Percentiles rank a stretch among this genome's conserved stretches.
Evolutionary conservation across 768 basidiomycete genomes (phyloP).

Genomic region (Neoboletus magnificus): DNA sequence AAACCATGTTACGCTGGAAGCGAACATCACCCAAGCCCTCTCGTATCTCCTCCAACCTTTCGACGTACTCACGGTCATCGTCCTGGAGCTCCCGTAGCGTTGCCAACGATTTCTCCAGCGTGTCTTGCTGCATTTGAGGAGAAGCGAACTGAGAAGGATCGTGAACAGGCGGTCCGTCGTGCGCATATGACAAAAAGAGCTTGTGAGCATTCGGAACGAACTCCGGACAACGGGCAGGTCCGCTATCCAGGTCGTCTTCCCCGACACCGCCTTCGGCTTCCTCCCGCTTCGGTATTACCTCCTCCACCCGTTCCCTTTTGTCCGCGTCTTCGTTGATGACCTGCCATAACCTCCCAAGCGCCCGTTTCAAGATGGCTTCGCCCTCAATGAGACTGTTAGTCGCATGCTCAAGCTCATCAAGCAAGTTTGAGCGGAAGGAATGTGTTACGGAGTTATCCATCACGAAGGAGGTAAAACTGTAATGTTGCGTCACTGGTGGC

Average conservation of each 20-base stretch:
- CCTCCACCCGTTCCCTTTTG: conserved; percentile 30
- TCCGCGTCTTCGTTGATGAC: conserved; percentile 72
- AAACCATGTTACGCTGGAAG: conserved; percentile 67
- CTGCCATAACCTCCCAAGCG: conserved; percentile 79
- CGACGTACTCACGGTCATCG: conserved; percentile 83
- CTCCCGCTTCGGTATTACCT: conserved; percentile 64
- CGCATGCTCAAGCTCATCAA: conserved; percentile 78
- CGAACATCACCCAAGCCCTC: conserved; percentile 75
- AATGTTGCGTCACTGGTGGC: conserved; percentile 61
- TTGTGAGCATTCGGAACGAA: conserved; percentile 63
- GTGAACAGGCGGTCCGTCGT: conserved; percentile 43
- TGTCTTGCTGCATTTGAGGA: conserved; percentile 64
- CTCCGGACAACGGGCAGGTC: conserved; percentile 61
- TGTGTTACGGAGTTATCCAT: conserved; percentile 82
- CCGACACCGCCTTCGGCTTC: conserved; percentile 57
- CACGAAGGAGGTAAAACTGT: conserved; percentile 79
- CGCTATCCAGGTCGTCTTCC: conserved; percentile 38
- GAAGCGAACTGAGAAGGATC: conserved; percentile 64
- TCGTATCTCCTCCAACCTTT: conserved; percentile 78
- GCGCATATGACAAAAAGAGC: conserved; percentile 56
- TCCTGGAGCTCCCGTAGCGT: conserved; percentile 78
- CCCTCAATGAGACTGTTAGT: conserved; percentile 85
- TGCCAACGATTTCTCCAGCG: conserved; percentile 70
- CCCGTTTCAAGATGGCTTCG: conserved; percentile 67
- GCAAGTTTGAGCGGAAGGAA: conserved; percentile 73